A percentile compares a stretch with the other conserved stretches of the same genome.
These are phyloP conservation scores for Diplodia mutila DNA, from an alignment of 2,329 filamentous ascomycete genomes.

Conservation along the genomic window DNA sequence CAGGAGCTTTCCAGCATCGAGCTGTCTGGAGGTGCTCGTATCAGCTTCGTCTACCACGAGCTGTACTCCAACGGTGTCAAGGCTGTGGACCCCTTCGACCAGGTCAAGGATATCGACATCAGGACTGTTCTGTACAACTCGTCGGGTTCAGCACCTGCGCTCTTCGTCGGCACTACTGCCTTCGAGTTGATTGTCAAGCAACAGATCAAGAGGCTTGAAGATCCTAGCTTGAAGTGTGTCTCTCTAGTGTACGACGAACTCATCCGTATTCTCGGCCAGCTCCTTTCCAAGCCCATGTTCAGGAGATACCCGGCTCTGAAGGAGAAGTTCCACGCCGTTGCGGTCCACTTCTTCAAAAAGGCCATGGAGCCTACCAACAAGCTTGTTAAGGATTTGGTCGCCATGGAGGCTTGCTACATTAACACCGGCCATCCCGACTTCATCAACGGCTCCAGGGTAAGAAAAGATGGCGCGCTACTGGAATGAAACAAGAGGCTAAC, in stretches of 20 bases:
- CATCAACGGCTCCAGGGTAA: slow-evolving; percentile 86
- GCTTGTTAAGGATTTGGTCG: slow-evolving; percentile 86
- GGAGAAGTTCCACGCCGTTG: slow-evolving; percentile 93
- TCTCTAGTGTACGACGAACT: slow-evolving; percentile 96
- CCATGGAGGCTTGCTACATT: slow-evolving; percentile 97
- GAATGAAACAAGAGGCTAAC: background rate
- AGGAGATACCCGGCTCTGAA: slow-evolving; percentile 91
- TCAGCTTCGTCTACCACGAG: slow-evolving; percentile 99
- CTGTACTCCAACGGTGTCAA: slow-evolving; percentile 97
- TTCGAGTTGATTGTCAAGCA: slow-evolving; percentile 99
- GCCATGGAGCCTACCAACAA: slow-evolving; percentile 98
- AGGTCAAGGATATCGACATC: slow-evolving; percentile 97
- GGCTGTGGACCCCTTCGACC: slow-evolving; percentile 95
- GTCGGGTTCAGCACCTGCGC: slow-evolving; percentile 92
- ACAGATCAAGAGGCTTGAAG: slow-evolving; percentile 94
- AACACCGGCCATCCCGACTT: slow-evolving; percentile 99
- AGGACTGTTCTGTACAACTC: slow-evolving; percentile 98
- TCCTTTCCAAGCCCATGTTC: slow-evolving; percentile 87
- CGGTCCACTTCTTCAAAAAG: slow-evolving; percentile 96
- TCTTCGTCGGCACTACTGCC: slow-evolving; percentile 97
- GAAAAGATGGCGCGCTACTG: slow-evolving; percentile 29
- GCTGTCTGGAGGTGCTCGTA: slow-evolving; percentile 93
- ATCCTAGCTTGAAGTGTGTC: slow-evolving; percentile 96
- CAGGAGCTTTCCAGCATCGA: slow-evolving; percentile 93
- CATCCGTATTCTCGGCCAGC: slow-evolving; percentile 89